Evolutionary conservation across 1,284 basidiomycete genomes (phyloP).

Genomic region (Hypsizygus ulmarius): DNA sequence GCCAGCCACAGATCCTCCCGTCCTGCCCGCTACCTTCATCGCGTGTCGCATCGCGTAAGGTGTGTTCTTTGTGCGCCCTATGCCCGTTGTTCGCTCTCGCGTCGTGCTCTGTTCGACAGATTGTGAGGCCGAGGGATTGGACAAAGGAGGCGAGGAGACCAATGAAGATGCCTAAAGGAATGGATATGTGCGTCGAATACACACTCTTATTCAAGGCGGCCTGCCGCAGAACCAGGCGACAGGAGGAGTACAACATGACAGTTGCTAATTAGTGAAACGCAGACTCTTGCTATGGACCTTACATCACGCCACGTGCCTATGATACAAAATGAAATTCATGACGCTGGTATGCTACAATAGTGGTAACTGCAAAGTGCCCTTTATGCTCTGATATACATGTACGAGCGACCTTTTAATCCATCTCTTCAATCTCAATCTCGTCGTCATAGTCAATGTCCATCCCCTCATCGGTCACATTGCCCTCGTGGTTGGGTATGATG

Average conservation of each 20-base stretch:
- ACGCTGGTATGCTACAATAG: neutral
- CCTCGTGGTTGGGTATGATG: slow-evolving; percentile 86
- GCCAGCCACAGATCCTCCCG: too few species aligned
- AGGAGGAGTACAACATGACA: slow-evolving; percentile 7
- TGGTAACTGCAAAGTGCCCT: neutral
- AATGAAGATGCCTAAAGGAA: slow-evolving; percentile 49
- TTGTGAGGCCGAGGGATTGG: slow-evolving; percentile 88
- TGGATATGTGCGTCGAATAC: slow-evolving; percentile 34
- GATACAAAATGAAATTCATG: neutral
- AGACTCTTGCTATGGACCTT: neutral
- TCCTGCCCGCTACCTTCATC: too few species aligned
- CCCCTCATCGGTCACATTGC: slow-evolving; percentile 37
- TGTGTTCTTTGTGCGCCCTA: too few species aligned
- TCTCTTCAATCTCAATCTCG: slow-evolving; percentile 75
- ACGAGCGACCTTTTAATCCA: slow-evolving; percentile 47
- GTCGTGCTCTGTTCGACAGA: slow-evolving; percentile 30
- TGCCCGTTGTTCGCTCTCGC: slow-evolving; percentile 6
- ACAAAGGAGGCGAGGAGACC: slow-evolving; percentile 88
- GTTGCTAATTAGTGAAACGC: neutral
- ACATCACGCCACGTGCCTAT: slow-evolving; percentile 4
- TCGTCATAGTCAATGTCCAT: slow-evolving; percentile 64
- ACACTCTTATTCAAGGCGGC: slow-evolving; percentile 11
- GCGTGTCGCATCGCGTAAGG: too few species aligned
- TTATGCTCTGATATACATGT: neutral
- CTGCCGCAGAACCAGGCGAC: slow-evolving; percentile 10